These are phyloP conservation scores for Cordia subcordata DNA, from an alignment of 257 asterid species.

Conservation along the genomic window DNA sequence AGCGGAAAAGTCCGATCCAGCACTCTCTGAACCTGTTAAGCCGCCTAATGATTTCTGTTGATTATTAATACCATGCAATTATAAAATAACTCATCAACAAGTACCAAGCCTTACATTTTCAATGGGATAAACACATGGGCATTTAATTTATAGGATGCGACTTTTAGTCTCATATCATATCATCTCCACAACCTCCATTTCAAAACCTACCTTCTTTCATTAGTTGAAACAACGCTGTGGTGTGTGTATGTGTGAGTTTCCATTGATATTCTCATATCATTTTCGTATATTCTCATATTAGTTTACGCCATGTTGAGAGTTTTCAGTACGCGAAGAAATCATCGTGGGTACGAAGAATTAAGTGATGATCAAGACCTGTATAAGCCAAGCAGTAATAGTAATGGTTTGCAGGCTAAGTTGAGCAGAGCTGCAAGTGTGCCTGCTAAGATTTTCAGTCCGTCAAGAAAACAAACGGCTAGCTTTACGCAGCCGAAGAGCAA, in stretches of 20 bases:
- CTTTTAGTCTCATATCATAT: too few relatives aligned
- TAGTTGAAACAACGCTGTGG: not conserved
- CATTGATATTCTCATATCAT: not conserved
- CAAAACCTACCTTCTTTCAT: not conserved
- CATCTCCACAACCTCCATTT: not conserved
- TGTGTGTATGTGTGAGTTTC: constrained; percentile 4
- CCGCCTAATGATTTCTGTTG: too few relatives aligned
- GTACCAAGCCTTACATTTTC: not conserved
- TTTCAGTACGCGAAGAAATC: constrained; percentile 39
- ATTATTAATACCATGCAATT: not conserved
- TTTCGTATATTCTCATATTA: not conserved
- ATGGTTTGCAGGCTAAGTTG: constrained; percentile 25
- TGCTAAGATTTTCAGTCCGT: constrained; percentile 20
- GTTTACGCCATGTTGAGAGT: constrained; percentile 50
- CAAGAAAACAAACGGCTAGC: constrained; percentile 4
- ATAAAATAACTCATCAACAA: not conserved
- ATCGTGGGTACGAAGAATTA: constrained; percentile 41
- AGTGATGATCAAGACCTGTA: constrained; percentile 9
- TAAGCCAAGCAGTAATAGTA: not conserved
- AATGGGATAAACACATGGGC: not conserved
- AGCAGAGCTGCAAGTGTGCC: constrained; percentile 44
- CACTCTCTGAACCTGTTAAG: not conserved
- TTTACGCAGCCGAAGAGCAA: not conserved
- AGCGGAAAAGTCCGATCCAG: not conserved
- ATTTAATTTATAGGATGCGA: not conserved